Conservation (phyloP, 1,139 yeast species). For the Geotrichum siamense region DNA sequence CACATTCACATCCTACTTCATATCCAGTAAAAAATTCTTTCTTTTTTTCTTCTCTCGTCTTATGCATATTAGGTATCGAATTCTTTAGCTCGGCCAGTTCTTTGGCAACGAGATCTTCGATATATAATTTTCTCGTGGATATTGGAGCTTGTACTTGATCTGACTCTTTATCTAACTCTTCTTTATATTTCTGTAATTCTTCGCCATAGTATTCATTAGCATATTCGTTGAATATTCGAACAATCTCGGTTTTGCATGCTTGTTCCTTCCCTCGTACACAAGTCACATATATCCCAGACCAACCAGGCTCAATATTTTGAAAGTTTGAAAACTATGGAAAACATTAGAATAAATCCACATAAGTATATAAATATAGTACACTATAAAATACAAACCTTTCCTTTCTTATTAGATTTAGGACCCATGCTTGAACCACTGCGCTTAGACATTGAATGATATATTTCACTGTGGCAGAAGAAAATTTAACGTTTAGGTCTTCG, state of each 20-base stretch:
- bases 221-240: slow-evolving; percentile 49
- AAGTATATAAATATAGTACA: no score
- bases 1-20: slow-evolving; percentile 74
- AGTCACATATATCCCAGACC: slow-evolving; percentile 80
- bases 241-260: slow-evolving; percentile 66
- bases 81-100: slow-evolving; percentile 57
- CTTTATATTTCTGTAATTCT: slow-evolving; percentile 42
- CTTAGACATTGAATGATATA: background rate
- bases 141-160: slow-evolving; percentile 35
- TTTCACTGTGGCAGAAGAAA: no score
- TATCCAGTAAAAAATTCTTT: slow-evolving; percentile 53
- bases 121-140: slow-evolving; percentile 33
- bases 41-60: slow-evolving; percentile 33
- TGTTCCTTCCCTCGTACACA: slow-evolving; percentile 74
- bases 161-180: slow-evolving; percentile 30
- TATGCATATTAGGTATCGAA: slow-evolving; percentile 19
- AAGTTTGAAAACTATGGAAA: slow-evolving; percentile 1
- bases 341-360: no score
- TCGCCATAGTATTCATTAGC: slow-evolving; percentile 34
- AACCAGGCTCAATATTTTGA: slow-evolving; percentile 56
- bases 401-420: slow-evolving; percentile 1
- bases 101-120: slow-evolving; percentile 67
- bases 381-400: no score
- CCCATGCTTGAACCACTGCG: slow-evolving; percentile 2
- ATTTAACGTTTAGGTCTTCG: background rate